These are phyloP conservation scores for Pythium apleroticum DNA, from an alignment of 352 stramenopile genomes.

Conservation along the genomic window DNA sequence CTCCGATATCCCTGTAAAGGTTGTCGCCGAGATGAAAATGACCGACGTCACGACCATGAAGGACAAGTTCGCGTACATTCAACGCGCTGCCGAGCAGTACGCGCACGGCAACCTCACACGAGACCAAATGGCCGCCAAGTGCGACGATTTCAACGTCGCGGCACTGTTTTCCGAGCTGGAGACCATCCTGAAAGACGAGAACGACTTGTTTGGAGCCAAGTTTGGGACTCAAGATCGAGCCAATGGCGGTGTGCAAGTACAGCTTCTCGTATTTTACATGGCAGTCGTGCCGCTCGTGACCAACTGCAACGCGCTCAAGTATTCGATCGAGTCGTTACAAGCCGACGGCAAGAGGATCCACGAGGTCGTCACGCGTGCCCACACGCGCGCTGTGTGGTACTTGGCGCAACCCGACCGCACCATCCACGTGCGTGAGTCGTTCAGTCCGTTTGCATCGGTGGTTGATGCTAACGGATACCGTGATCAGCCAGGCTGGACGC, in stretches of 20 bases:
- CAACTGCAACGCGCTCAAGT: slow-evolving; percentile 56
- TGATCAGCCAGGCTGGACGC: slow-evolving; percentile 17
- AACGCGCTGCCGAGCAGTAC: slow-evolving; percentile 35
- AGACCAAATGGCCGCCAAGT: slow-evolving; percentile 46
- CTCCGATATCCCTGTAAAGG: slow-evolving; percentile 38
- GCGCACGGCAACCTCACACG: slow-evolving; percentile 34
- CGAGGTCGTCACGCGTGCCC: slow-evolving; percentile 23
- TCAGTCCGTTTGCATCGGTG: slow-evolving; percentile 34
- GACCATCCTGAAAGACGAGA: slow-evolving; percentile 45
- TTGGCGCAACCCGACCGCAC: slow-evolving; percentile 31
- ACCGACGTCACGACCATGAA: slow-evolving; percentile 45
- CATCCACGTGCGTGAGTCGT: slow-evolving; percentile 34
- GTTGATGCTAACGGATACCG: slow-evolving; percentile 25
- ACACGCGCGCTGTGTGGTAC: slow-evolving; percentile 33
- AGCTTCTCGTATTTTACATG: slow-evolving; percentile 47
- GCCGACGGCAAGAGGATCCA: slow-evolving; percentile 34
- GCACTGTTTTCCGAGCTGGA: slow-evolving; percentile 47
- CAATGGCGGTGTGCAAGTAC: slow-evolving; percentile 30
- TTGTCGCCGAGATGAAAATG: slow-evolving; percentile 51
- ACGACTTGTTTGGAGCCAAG: slow-evolving; percentile 30
- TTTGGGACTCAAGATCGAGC: slow-evolving; percentile 34
- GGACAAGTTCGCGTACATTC: slow-evolving; percentile 44
- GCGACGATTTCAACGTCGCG: slow-evolving; percentile 44
- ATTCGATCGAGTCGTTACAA: slow-evolving; percentile 39
- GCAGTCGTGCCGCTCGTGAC: slow-evolving; percentile 41